These are phyloP conservation scores for Phylloporus sp. DNA, from an alignment of 768 basidiomycete genomes.

Conservation along the genomic window DNA sequence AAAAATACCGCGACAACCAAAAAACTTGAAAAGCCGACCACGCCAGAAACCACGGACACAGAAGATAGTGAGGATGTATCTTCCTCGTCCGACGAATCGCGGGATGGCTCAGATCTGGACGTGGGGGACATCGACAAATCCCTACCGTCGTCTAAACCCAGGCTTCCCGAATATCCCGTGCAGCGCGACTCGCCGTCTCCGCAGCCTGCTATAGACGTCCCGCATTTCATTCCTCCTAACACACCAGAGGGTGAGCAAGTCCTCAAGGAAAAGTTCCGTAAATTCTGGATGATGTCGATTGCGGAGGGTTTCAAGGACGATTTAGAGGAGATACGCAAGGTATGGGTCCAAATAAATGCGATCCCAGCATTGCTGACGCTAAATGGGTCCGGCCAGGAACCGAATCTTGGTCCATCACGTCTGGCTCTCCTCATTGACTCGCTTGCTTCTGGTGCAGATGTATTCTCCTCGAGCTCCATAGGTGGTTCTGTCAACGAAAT, in stretches of 20 bases:
- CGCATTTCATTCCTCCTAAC: conserved; percentile 52
- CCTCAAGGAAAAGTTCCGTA: conserved; percentile 66
- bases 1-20: conserved; percentile 7
- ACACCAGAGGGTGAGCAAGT: conserved; percentile 43
- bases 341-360: conserved; percentile 25
- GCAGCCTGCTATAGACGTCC: conserved; percentile 33
- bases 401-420: conserved; percentile 62
- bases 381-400: conserved; percentile 42
- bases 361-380: background rate
- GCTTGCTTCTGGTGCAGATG: conserved; percentile 71
- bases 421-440: conserved; percentile 79
- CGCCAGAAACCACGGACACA: background rate
- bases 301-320: conserved; percentile 61
- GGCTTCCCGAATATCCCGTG: background rate
- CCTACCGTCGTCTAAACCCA: background rate
- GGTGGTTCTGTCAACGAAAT: conserved; percentile 56
- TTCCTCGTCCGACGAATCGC: conserved; percentile 18
- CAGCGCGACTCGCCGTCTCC: conserved; percentile 28
- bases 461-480: conserved; percentile 49
- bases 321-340: conserved; percentile 80
- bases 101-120: background rate
- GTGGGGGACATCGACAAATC: conserved; percentile 3
- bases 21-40: background rate
- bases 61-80: conserved; percentile 10
- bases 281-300: conserved; percentile 78